Conservation (phyloP, 805 yeast genomes). For the Ogataea methanolica region DNA sequence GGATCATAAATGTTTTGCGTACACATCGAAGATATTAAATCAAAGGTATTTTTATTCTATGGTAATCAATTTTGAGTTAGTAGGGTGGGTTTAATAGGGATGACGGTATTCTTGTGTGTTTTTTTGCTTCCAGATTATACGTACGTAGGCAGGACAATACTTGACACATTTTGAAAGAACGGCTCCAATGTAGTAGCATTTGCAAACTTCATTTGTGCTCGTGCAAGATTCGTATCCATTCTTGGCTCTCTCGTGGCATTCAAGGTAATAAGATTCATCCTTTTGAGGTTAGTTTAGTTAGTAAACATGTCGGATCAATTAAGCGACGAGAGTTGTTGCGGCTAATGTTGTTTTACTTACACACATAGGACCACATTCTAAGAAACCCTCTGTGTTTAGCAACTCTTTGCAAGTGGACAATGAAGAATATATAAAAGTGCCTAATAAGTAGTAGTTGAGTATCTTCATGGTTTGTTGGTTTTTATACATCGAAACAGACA, state of each 20-base stretch:
- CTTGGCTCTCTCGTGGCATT: conserved; percentile 21
- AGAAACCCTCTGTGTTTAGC: conserved; percentile 13
- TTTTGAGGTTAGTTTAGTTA: not conserved
- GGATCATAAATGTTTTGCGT: conserved; percentile 14
- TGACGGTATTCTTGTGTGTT: no score
- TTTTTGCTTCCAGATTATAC: not conserved
- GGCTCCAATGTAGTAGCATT: conserved; percentile 25
- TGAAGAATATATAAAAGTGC: not conserved
- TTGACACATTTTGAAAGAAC: conserved; percentile 18
- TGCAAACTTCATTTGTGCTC: conserved; percentile 19
- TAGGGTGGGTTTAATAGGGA: no score
- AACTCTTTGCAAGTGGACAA: conserved; percentile 6
- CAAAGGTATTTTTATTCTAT: conserved; percentile 19
- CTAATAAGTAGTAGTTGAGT: not conserved
- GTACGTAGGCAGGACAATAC: conserved; percentile 22
- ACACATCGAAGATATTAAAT: conserved; percentile 17
- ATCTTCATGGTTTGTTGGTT: no score
- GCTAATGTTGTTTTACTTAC: conserved; percentile 7
- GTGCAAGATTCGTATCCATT: conserved; percentile 17
- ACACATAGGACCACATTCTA: conserved; percentile 21
- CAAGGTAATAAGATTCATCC: conserved; percentile 21
- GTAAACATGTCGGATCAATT: not conserved
- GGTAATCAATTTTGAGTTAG: not conserved
- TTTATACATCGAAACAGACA: no score
- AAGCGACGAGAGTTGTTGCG: no score